phyloP scores from a whole-genome alignment of 495 filamentous ascomycete species.

The Bathelium albidoporum region DNA sequence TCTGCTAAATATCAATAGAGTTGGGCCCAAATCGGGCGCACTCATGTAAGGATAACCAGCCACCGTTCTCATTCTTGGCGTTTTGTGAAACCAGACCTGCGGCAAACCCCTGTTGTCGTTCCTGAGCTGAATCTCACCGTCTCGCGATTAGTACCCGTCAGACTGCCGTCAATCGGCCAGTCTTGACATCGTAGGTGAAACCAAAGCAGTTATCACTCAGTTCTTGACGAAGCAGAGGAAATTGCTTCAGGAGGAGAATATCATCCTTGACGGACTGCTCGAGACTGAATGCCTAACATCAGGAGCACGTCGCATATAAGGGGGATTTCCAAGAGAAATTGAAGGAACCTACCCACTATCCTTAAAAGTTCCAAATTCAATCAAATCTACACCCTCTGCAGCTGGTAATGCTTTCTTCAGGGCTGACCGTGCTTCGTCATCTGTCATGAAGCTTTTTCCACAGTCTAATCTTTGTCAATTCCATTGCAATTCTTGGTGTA shows the following conservation, averaged over 20 bases:
- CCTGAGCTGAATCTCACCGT: not conserved
- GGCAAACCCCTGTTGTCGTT: not conserved
- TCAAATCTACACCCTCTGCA: conserved; percentile 3
- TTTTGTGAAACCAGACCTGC: not conserved
- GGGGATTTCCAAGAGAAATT: not conserved
- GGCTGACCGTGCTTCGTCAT: not conserved
- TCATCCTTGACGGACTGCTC: conserved; percentile 17
- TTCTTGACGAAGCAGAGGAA: conserved; percentile 15
- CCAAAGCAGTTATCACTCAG: conserved; percentile 13
- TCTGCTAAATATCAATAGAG: no score
- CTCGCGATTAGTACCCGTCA: not conserved
- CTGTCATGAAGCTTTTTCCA: conserved; percentile 2
- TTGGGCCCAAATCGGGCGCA: no score
- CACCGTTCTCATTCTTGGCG: not conserved
- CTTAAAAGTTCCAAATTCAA: conserved; percentile 7
- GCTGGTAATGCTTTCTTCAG: not conserved
- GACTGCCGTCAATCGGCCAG: conserved; percentile 15
- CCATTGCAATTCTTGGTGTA: not conserved
- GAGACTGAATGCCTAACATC: conserved; percentile 9
- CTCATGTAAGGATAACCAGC: not conserved
- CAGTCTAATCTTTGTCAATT: conserved; percentile 3
- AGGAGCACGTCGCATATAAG: not conserved
- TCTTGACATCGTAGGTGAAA: conserved; percentile 18
- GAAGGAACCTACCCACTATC: not conserved
- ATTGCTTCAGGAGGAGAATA: conserved; percentile 10